Conservation (phyloP, 352 stramenopile genomes). For the Blastocystis sp. region DNA sequence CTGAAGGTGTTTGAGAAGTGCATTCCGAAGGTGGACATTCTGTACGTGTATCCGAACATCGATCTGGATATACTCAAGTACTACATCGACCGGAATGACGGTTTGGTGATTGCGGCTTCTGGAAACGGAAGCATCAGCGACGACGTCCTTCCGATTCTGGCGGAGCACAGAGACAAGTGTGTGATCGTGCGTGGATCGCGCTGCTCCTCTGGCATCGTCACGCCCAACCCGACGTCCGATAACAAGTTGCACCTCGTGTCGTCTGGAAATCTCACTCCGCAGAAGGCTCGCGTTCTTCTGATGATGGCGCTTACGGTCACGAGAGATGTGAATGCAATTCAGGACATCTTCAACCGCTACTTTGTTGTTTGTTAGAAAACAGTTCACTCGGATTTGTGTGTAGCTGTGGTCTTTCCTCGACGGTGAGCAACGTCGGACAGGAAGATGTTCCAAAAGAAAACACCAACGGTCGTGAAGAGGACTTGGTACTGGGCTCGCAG, state of each 20-base stretch:
- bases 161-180: slow-evolving; percentile 13
- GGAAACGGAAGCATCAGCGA: slow-evolving; percentile 50
- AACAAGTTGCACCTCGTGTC: not conserved
- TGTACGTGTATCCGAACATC: slow-evolving; percentile 39
- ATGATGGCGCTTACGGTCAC: slow-evolving; percentile 50
- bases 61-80: slow-evolving; percentile 46
- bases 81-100: slow-evolving; percentile 36
- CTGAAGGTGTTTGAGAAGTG: slow-evolving; percentile 40
- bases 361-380: slow-evolving; percentile 31
- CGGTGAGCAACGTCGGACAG: slow-evolving; percentile 53
- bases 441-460: slow-evolving; percentile 58
- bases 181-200: slow-evolving; percentile 13
- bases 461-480: slow-evolving; percentile 26
- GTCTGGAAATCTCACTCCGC: slow-evolving; percentile 23
- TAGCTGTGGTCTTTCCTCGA: slow-evolving; percentile 34
- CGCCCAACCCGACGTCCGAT: not conserved
- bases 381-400: not conserved
- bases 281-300: slow-evolving; percentile 33
- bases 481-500: slow-evolving; percentile 33
- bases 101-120: not conserved
- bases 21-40: slow-evolving; percentile 43
- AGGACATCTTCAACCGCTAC: slow-evolving; percentile 42
- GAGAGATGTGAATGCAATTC: not conserved
- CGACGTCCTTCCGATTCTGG: slow-evolving; percentile 13
- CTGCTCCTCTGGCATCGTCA: slow-evolving; percentile 42